A percentile compares a stretch with the other conserved stretches of the same genome.
These are phyloP conservation scores for Eimeria maxima DNA, from an alignment of 169 alveolate genomes.

Conservation along the genomic window DNA sequence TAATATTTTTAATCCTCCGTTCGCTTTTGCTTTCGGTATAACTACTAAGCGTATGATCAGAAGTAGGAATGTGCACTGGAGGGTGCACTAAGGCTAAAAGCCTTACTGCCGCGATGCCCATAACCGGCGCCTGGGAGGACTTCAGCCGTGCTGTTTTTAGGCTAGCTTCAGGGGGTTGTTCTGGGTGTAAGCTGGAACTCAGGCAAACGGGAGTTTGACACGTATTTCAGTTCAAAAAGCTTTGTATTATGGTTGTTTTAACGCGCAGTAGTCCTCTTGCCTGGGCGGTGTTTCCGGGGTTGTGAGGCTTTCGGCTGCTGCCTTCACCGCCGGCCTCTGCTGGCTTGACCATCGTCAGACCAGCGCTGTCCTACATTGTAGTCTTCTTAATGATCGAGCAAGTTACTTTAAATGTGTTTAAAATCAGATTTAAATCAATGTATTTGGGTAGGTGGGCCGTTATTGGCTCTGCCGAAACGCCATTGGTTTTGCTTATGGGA, in stretches of 20 bases:
- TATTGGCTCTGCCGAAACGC: conserved; percentile 23
- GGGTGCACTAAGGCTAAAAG: neutral
- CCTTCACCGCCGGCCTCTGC: conserved; percentile 71
- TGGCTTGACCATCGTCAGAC: conserved; percentile 53
- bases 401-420: conserved; percentile 3
- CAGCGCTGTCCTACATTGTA: neutral
- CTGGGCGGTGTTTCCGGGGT: neutral
- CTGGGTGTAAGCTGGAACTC: neutral
- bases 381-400: neutral
- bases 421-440: neutral
- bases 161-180: neutral
- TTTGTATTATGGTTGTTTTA: neutral
- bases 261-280: neutral
- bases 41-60: neutral
- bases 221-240: neutral
- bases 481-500: conserved; percentile 26
- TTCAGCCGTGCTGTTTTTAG: neutral
- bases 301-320: conserved; percentile 27
- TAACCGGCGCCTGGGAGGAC: neutral
- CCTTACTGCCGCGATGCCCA: neutral
- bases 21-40: neutral
- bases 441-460: conserved; percentile 5
- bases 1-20: neutral
- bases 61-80: neutral
- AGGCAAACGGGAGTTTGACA: neutral